These are phyloP conservation scores for Ilyonectria mors-panacis DNA, from an alignment of 2,329 filamentous ascomycete genomes.

Conservation along the genomic window DNA sequence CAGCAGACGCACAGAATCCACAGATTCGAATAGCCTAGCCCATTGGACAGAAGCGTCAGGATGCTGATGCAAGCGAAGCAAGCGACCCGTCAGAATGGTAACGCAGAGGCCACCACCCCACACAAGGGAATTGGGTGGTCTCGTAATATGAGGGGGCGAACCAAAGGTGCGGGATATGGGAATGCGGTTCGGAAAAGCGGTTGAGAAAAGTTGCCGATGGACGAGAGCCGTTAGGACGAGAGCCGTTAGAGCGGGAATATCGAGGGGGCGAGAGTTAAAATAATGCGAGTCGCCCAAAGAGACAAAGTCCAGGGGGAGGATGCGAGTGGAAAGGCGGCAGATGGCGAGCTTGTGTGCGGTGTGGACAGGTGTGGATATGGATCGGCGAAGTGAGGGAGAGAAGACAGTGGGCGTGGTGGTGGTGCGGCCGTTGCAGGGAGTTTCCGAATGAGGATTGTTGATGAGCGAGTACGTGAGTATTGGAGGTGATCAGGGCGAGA, in stretches of 20 bases:
- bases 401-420: conserved; percentile 12
- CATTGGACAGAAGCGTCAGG: conserved; percentile 25
- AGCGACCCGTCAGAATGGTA: conserved; percentile 31
- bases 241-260: background rate
- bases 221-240: background rate
- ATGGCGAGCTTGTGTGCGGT: conserved; percentile 2
- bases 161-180: conserved; percentile 22
- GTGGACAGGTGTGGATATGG: conserved; percentile 25
- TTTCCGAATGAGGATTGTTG: conserved; percentile 8
- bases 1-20: conserved; percentile 1
- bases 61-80: conserved; percentile 22
- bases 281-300: conserved; percentile 5
- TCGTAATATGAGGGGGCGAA: conserved; percentile 13
- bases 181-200: background rate
- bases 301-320: background rate
- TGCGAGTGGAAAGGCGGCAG: background rate
- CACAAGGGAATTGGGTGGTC: conserved; percentile 19
- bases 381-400: conserved; percentile 7
- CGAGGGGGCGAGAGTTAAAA: background rate
- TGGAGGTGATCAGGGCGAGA: background rate
- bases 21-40: conserved; percentile 15
- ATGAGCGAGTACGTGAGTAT: background rate
- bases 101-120: conserved; percentile 37
- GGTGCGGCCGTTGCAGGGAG: background rate
- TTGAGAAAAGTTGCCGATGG: background rate